Conservation (phyloP, 2,329 filamentous ascomycete genomes). For the Clonostachys rosea region DNA sequence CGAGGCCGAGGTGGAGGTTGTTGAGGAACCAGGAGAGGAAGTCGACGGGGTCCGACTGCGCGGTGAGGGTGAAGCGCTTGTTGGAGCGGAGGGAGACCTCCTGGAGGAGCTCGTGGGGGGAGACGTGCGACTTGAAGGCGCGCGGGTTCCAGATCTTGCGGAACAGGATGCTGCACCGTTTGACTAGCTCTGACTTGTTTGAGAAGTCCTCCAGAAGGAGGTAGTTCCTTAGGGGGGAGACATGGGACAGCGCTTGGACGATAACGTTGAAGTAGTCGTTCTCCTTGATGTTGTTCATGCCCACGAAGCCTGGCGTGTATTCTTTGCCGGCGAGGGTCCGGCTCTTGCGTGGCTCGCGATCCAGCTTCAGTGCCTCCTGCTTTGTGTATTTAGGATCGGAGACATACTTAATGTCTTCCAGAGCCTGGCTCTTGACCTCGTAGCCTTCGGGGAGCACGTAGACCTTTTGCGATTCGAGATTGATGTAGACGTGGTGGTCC, state of each 20-base stretch:
- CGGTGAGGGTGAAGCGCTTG: slow-evolving; percentile 86
- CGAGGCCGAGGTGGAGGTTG: slow-evolving; percentile 85
- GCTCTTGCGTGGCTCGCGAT: slow-evolving; percentile 55
- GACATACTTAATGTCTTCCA: slow-evolving; percentile 98
- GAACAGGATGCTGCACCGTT: slow-evolving; percentile 83
- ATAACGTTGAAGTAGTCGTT: slow-evolving; percentile 98
- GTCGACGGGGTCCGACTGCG: slow-evolving; percentile 92
- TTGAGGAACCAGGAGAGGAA: slow-evolving; percentile 98
- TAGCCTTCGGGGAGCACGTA: slow-evolving; percentile 95
- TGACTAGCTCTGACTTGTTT: slow-evolving; percentile 70
- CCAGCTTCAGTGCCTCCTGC: slow-evolving; percentile 74
- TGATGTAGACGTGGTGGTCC: slow-evolving; percentile 96
- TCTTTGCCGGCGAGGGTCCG: slow-evolving; percentile 79
- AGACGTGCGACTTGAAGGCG: slow-evolving; percentile 95
- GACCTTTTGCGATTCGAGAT: slow-evolving; percentile 88
- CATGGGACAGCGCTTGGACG: slow-evolving; percentile 86
- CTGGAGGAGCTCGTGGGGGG: slow-evolving; percentile 93
- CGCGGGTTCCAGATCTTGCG: slow-evolving; percentile 98
- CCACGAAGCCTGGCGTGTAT: slow-evolving; percentile 92
- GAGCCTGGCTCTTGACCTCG: slow-evolving; percentile 87
- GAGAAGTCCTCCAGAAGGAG: slow-evolving; percentile 82
- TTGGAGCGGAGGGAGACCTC: slow-evolving; percentile 87
- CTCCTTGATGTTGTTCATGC: slow-evolving; percentile 99
- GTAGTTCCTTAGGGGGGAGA: slow-evolving; percentile 84
- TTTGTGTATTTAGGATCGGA: slow-evolving; percentile 84